phyloP scores from a whole-genome alignment of 768 basidiomycete genomes.

The Rhodosporidiobolus odoratus region DNA sequence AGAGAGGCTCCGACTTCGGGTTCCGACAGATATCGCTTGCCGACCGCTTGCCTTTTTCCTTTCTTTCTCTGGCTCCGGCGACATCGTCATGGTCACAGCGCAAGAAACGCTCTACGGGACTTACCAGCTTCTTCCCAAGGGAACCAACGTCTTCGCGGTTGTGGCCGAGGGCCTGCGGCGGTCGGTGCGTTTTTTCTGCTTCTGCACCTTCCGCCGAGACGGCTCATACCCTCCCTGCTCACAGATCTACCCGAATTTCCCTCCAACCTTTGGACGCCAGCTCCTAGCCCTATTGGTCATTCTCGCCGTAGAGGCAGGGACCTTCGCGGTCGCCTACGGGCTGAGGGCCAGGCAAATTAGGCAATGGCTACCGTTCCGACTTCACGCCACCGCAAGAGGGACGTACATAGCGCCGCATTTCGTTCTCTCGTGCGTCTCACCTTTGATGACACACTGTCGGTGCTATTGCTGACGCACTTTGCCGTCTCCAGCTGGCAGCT shows the following conservation, averaged over 20 bases:
- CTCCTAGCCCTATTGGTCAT: no score
- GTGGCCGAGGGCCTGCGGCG: neutral
- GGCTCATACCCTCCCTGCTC: neutral
- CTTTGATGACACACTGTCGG: neutral
- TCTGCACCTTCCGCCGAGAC: neutral
- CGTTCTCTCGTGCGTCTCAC: neutral
- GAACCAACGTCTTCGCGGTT: neutral
- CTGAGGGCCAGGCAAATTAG: neutral
- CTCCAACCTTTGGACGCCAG: no score
- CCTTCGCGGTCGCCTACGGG: neutral
- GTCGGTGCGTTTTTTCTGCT: neutral
- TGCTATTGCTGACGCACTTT: neutral
- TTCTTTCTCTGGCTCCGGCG: no score
- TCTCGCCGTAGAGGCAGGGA: no score
- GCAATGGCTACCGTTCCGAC: neutral
- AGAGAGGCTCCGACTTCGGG: no score
- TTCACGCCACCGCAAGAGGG: neutral
- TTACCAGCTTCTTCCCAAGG: neutral
- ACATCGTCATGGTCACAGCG: no score
- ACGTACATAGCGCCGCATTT: neutral
- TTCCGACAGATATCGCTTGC: no score
- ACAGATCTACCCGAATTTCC: neutral
- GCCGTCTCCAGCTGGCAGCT: neutral
- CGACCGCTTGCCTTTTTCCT: no score
- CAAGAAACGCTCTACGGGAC: neutral